Base-by-base conservation (phyloP, 306 rosid species). In the Canavalia gladiata region DNA sequence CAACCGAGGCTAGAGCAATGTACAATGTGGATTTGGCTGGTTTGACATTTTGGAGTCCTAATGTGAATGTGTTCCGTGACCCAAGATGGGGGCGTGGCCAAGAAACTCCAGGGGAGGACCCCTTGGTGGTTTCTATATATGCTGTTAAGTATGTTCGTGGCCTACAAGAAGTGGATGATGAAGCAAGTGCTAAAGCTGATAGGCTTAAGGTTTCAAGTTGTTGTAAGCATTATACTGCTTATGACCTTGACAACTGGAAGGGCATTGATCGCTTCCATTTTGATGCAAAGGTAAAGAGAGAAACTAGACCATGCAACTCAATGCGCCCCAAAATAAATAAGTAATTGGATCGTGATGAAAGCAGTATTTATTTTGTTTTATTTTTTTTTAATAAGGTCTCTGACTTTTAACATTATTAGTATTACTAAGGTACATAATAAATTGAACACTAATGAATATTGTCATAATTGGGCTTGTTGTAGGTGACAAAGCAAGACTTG, bases 191-290 rank as follows among this genome's bases (percentile, higher is more conserved):
- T 28, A 12, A 57, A 47, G 83, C 76, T 30, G 88, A 86, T 78
- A 84, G 78, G 87, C 97, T 94, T 18, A 94, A 94, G 86, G 98
- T 94, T 18, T 94, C 97, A n/a, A 85, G 91, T 6, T 94, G 98
- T 49, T 91, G 98, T 84, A 94, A 94, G 92, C 98, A 94, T 78
- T 94, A 91, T 71, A 90, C 97, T 51, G 98, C 94, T 42, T 94
- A 90, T 82, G 98, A 94, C 65, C 76, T 94, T 56, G 94, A 94
- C 55, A 85, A 86, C 2, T 91, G 98, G 98, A 89, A 88, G 80
- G 92, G 91, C 29, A 58, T 87, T 34, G 93, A 94, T 76, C 89
- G 97, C 13, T 91, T 88, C 84, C 89, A 84, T 79, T 93, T 91
- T 72, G 97, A 93, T 82, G 98, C 98, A 3, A 83, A 86, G 90